Evolutionary conservation across 345 rosid genomes (phyloP), one percentile per base, ranked within the genome.

Genomic region (Sisymbrium altissimum): DNA sequence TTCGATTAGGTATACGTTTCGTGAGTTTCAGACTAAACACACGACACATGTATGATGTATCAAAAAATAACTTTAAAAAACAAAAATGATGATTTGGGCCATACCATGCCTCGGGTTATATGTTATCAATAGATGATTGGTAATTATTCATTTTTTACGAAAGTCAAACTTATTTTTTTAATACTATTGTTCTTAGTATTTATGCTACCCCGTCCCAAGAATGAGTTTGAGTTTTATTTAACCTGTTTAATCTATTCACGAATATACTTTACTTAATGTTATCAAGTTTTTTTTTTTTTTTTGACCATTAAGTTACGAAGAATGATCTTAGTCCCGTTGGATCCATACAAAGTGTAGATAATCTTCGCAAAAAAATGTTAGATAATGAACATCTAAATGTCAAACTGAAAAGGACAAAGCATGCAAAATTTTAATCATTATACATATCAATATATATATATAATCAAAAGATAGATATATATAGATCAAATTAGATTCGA

Each of bases 101-200:
- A 46, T 46, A 57, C 72, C 84, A 71, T 81, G 82, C 84, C 80
- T 50, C 41, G 35, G 41, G 65, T 76, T 60, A 5, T 10, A 58
- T 54, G 79, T 68, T 77, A 27, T 62, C 67, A 30, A 66, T 72
- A 13, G 66, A 81, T 83, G 61, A 73, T 77, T 77, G 76, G 72
- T 70, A 46, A 70, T 64, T 56, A 70, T 68, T 68, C 54, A 0
- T 23, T 23, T 56, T 48, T 49, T 55, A 64, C 35, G 2, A 48
- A 77, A 77, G 76, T 77, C 80, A 77, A 77, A 57, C 66, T 55
- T 10, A 1, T 44, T 54, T 52, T 39, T 19, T 60, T 9, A 25
- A 6, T 50, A 6, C 9, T 11, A 56, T 53, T 60, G 35, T 44
- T 61, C 35, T n/a, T 43, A 33, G 21, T 56, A 69, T 45, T 9